Base-by-base conservation (phyloP, 768 basidiomycete genomes). In the Trametes meyenii region DNA sequence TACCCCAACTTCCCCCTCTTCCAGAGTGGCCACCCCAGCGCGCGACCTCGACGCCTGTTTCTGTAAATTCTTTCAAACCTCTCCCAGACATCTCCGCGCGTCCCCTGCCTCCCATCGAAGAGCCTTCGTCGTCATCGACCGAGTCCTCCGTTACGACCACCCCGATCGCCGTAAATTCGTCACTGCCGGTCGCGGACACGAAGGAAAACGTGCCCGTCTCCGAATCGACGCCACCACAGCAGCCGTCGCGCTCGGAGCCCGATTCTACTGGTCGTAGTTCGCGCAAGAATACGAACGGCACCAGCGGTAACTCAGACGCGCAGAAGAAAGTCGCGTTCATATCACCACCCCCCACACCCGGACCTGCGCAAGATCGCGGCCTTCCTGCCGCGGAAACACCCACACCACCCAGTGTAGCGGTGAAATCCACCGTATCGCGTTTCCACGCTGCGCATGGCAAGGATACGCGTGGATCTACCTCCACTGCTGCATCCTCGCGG, bases 241-340 rank as follows among this genome's bases (percentile, higher is more conserved):
- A 43, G 24, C 63, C 56, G 36, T 66, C 52, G 64, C 67, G 53
- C 64, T 54, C 49, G 29, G 74, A 76, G 56, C 71, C 73, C 19
- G 74, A 77, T 50, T 70, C 73, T 24, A 67, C 71, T 36, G 73
- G 69, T 29, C 73, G 71, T 33, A 71, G 70, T 66, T 75, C 76
- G 17, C 78, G 79, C 66, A 81, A 75, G 70, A 73, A 73, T 29
- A 71, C 73, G 58, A 79, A 78, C 59, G 71, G 73, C 45, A 75
- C 72, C 60, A 69, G 67, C 23, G 67, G 69, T 40, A 61, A 38
- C 49, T 73, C 73, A 63, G 88, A 89, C 65, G 78, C 83, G 35
- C 84, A 83, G 70, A 94, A 94, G 80, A 92, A 92, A 76, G 92
- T 94, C 46, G 92, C 91, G 26, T 94, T 94, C 76, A 81, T 90